These are phyloP conservation scores for Schoenoplectus tabernaemontani DNA, from an alignment of 202 grass and related monocot species.

Conservation along the genomic window DNA sequence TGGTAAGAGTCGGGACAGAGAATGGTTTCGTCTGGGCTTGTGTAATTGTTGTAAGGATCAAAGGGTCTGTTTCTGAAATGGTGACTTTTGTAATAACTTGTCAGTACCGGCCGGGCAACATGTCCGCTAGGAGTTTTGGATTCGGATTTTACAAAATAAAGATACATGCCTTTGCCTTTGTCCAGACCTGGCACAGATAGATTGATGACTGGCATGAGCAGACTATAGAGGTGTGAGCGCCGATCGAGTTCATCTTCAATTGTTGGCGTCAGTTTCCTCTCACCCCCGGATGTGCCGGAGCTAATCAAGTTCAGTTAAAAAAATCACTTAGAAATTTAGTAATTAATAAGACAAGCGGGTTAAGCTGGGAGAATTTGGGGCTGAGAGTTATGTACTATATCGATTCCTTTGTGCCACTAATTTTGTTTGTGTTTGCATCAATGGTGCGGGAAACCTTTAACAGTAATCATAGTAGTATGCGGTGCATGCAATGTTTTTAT, in stretches of 20 bases:
- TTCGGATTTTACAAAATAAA: constrained; percentile 81
- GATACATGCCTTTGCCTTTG: constrained; percentile 92
- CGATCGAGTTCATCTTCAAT: constrained; percentile 77
- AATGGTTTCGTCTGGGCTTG: constrained; percentile 81
- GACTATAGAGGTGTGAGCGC: constrained; percentile 59
- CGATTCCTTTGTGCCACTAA: neutral
- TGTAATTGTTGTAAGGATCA: constrained; percentile 72
- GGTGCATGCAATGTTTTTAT: neutral
- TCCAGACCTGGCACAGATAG: constrained; percentile 61
- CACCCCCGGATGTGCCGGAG: constrained; percentile 93
- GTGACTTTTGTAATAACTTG: constrained; percentile 87
- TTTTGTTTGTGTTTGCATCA: neutral
- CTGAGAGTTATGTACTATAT: too few relatives aligned
- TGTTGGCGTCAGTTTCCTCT: constrained; percentile 89
- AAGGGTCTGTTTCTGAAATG: constrained; percentile 69
- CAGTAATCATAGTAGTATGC: neutral
- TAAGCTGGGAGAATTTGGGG: neutral
- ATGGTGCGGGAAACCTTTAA: too few relatives aligned
- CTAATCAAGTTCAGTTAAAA: constrained; percentile 27
- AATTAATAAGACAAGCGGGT: neutral
- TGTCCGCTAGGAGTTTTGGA: constrained; percentile 70
- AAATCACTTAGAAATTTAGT: neutral
- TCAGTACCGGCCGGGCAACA: constrained; percentile 70
- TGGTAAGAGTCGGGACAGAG: constrained; percentile 91
- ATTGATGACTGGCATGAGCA: constrained; percentile 90